Evolutionary conservation across 495 filamentous ascomycete genomes (phyloP).

Genomic region (Ramalina intermedia): DNA sequence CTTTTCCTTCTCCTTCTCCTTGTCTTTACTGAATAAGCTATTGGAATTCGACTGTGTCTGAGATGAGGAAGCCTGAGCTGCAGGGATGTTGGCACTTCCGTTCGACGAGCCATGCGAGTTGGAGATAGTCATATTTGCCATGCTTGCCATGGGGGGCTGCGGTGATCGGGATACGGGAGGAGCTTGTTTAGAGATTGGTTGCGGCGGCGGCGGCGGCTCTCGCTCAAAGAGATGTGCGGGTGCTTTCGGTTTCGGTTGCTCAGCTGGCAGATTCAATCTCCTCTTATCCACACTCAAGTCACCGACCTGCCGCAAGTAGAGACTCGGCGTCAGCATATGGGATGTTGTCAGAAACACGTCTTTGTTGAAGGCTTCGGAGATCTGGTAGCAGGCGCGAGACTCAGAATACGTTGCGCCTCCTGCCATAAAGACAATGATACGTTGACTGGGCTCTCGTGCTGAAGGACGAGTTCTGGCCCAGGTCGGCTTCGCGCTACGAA

Average conservation of each 20-base stretch:
- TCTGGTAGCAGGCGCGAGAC: slow-evolving; percentile 75
- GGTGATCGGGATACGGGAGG: slow-evolving; percentile 17
- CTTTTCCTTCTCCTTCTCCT: slow-evolving; percentile 37
- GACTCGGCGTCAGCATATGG: slow-evolving; percentile 72
- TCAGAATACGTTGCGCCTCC: slow-evolving; percentile 92
- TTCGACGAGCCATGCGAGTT: slow-evolving; percentile 20
- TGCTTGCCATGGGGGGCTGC: slow-evolving; percentile 39
- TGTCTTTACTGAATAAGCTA: slow-evolving; percentile 29
- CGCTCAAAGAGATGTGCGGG: slow-evolving; percentile 78
- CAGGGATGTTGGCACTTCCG: slow-evolving; percentile 10
- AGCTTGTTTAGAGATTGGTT: slow-evolving; percentile 19
- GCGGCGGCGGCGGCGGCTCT: slow-evolving; percentile 37
- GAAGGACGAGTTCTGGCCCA: slow-evolving; percentile 76
- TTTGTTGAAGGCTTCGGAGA: slow-evolving; percentile 50
- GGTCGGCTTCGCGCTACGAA: slow-evolving; percentile 79
- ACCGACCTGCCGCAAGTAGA: slow-evolving; percentile 69
- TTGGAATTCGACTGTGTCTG: not conserved
- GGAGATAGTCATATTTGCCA: slow-evolving; percentile 44
- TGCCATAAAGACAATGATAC: slow-evolving; percentile 90
- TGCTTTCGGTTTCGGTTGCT: slow-evolving; percentile 62
- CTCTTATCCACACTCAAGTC: slow-evolving; percentile 63
- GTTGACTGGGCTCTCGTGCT: slow-evolving; percentile 68
- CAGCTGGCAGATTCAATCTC: slow-evolving; percentile 63
- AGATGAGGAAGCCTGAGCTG: slow-evolving; percentile 3
- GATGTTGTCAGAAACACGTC: slow-evolving; percentile 86